Percentiles rank a stretch among this genome's conserved stretches.
Evolutionary conservation across 257 asterid species (phyloP).

Genomic region (Mitragyna speciosa): DNA sequence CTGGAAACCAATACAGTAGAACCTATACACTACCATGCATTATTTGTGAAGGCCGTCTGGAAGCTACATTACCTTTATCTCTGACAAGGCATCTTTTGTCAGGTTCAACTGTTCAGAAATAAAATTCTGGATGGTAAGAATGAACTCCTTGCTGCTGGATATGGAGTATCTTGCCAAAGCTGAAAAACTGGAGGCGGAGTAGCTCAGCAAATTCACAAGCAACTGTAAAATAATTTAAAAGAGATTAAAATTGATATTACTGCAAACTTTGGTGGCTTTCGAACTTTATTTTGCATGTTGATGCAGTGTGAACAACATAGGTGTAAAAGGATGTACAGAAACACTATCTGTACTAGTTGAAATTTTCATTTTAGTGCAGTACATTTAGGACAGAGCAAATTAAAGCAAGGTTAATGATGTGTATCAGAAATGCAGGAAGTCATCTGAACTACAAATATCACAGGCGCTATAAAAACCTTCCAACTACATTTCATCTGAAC

Average conservation of each 20-base stretch:
- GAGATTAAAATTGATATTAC: constrained; percentile 22
- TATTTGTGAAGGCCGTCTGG: background rate
- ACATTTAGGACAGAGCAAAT: background rate
- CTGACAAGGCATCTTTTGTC: constrained; percentile 63
- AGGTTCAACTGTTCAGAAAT: constrained; percentile 67
- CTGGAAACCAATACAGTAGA: background rate
- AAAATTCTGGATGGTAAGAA: constrained; percentile 55
- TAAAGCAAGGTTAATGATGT: background rate
- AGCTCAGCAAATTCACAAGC: constrained; percentile 76
- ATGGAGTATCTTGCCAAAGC: constrained; percentile 63
- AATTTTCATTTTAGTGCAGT: background rate
- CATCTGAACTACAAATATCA: too few relatives aligned
- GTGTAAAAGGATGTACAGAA: background rate
- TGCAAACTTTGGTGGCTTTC: background rate
- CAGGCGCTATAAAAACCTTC: too few relatives aligned
- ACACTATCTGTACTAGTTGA: background rate
- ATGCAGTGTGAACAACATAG: background rate
- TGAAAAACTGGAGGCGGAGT: constrained; percentile 64
- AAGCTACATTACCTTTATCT: constrained; percentile 53
- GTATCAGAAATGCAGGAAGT: background rate
- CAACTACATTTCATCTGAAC: too few relatives aligned
- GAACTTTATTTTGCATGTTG: background rate
- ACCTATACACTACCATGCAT: background rate
- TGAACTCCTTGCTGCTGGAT: constrained; percentile 51
- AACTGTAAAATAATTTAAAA: constrained; percentile 60